phyloP scores from a whole-genome alignment of 371 early-diverging fungal genomes.

The Mucor lusitanicus region DNA sequence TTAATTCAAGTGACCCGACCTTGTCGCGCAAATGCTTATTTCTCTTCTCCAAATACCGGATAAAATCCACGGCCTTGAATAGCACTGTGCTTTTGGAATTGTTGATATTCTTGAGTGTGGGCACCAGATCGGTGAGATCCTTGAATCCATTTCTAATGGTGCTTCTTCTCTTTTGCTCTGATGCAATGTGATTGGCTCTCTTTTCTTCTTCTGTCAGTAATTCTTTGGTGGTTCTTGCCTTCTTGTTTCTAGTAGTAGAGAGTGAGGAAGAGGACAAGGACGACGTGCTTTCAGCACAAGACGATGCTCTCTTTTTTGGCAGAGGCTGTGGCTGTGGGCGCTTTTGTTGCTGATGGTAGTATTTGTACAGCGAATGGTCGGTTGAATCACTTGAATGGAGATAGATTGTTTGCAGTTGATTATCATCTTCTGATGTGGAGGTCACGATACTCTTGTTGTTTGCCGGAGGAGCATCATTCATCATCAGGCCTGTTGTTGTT shows the following conservation, averaged over 20 bases:
- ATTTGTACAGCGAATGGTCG: constrained; percentile 10
- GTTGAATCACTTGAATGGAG: constrained; percentile 29
- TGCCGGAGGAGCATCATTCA: neutral
- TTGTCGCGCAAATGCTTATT: constrained; percentile 52
- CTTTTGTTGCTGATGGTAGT: neutral
- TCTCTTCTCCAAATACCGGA: constrained; percentile 43
- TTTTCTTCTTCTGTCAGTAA: constrained; percentile 86
- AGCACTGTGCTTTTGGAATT: constrained; percentile 58
- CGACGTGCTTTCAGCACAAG: neutral
- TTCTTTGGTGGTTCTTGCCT: constrained; percentile 40
- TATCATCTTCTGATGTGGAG: neutral
- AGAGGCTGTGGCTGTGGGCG: neutral
- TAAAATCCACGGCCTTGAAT: constrained; percentile 57
- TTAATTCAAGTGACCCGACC: constrained; percentile 44
- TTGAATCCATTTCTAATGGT: constrained; percentile 87
- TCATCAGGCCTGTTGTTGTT: neutral
- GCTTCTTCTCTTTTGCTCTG: constrained; percentile 87
- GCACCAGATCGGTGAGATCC: constrained; percentile 79
- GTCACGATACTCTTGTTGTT: constrained; percentile 5
- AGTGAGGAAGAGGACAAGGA: neutral
- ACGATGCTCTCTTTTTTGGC: neutral
- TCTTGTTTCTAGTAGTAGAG: neutral
- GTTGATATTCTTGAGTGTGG: constrained; percentile 64
- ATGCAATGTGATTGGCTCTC: constrained; percentile 87
- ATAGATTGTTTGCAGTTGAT: constrained; percentile 14